Evolutionary conservation across 305 asterid species (phyloP).

Genomic region (Striga hermonthica): DNA sequence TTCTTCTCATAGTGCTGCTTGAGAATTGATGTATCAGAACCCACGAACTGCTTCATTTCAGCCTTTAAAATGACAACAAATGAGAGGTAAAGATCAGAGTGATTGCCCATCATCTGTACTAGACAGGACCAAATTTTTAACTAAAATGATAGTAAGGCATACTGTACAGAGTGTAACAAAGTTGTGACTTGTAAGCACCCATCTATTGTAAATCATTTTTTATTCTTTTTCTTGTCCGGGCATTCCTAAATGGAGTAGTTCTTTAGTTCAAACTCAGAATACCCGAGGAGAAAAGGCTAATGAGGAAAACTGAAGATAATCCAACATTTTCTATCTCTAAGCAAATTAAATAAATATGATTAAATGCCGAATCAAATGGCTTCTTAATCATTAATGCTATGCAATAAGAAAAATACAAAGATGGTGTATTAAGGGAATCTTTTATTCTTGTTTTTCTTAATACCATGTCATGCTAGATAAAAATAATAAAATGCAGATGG

Average conservation of each 20-base stretch:
- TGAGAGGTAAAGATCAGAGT: conserved; percentile 17
- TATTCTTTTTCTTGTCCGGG: no score
- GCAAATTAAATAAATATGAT: background rate
- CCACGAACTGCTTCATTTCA: conserved; percentile 76
- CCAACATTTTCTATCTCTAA: background rate
- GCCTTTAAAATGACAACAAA: conserved; percentile 51
- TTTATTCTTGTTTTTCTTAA: background rate
- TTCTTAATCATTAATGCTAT: no score
- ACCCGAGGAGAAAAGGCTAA: no score
- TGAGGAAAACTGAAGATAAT: background rate
- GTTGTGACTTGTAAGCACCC: no score
- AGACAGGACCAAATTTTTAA: conserved; percentile 1
- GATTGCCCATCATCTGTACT: background rate
- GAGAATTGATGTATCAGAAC: conserved; percentile 70
- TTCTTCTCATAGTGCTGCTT: conserved; percentile 94
- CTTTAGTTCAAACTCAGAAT: no score
- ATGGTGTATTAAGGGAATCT: background rate
- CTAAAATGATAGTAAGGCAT: conserved; percentile 11
- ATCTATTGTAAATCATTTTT: no score
- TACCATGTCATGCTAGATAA: background rate
- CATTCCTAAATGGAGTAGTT: no score
- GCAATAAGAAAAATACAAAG: background rate
- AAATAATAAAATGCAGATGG: background rate
- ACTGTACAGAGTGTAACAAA: no score
- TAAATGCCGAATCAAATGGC: background rate